Evolutionary conservation across 257 asterid species (phyloP).

Genomic region (Galeopsis tetrahit): DNA sequence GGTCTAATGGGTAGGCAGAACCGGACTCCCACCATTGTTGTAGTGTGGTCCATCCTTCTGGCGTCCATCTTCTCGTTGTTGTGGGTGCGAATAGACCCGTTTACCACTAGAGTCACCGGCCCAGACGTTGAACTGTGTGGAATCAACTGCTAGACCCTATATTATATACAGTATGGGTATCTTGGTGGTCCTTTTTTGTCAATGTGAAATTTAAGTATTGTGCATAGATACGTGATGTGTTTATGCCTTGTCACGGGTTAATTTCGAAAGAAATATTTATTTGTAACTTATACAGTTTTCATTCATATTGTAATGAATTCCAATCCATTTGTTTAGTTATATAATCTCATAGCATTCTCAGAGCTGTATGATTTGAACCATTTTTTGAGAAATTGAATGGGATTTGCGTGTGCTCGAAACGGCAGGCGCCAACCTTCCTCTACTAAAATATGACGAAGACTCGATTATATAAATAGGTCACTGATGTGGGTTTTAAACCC

Average conservation of each 20-base stretch:
- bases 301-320: constrained; percentile 3
- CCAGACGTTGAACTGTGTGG: constrained; percentile 80
- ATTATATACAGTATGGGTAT: not conserved
- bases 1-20: constrained; percentile 96
- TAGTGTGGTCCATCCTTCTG: constrained; percentile 87
- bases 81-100: constrained; percentile 89
- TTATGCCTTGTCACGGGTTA: constrained; percentile 2
- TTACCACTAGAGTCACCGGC: constrained; percentile 80
- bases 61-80: constrained; percentile 90
- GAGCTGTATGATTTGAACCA: not conserved
- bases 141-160: constrained; percentile 60
- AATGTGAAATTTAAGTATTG: constrained; percentile 5
- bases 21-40: constrained; percentile 89
- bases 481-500: too few relatives aligned
- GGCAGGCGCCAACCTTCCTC: too few relatives aligned
- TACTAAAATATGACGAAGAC: too few relatives aligned
- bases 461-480: too few relatives aligned
- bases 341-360: not conserved
- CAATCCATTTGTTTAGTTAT: not conserved
- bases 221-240: constrained; percentile 7
- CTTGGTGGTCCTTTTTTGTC: not conserved
- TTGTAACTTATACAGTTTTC: constrained; percentile 2
- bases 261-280: not conserved
- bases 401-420: too few relatives aligned
- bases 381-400: not conserved